Evolutionary conservation across 2,329 filamentous ascomycete species (phyloP).

Genomic region (Incumbomyces lentus): DNA sequence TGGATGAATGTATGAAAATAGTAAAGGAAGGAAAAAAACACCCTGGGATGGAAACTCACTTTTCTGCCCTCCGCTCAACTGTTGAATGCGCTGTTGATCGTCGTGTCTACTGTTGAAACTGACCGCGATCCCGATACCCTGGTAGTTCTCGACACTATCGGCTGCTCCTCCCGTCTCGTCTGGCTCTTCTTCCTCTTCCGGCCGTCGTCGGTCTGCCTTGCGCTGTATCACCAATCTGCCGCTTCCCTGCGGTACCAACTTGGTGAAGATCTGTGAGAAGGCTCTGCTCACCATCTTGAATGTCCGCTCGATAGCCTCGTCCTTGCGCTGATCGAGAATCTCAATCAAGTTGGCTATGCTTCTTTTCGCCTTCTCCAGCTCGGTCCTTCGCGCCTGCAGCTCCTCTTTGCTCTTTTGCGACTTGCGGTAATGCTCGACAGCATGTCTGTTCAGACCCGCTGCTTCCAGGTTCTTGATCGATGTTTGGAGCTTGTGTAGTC

Average conservation of each 20-base stretch:
- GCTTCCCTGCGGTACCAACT: slow-evolving; percentile 85
- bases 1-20: no score
- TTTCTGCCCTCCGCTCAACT: slow-evolving; percentile 94
- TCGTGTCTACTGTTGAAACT: slow-evolving; percentile 98
- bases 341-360: slow-evolving; percentile 89
- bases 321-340: slow-evolving; percentile 87
- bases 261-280: slow-evolving; percentile 86
- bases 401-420: slow-evolving; percentile 88
- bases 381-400: slow-evolving; percentile 70
- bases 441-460: slow-evolving; percentile 97
- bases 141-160: slow-evolving; percentile 78
- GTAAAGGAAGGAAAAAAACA: no score
- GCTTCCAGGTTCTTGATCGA: slow-evolving; percentile 73
- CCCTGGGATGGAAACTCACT: slow-evolving; percentile 52
- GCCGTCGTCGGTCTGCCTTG: slow-evolving; percentile 61
- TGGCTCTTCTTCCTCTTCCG: slow-evolving; percentile 54
- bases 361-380: slow-evolving; percentile 73
- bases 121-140: slow-evolving; percentile 89
- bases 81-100: slow-evolving; percentile 95
- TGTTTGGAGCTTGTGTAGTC: slow-evolving; percentile 83
- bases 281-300: slow-evolving; percentile 96
- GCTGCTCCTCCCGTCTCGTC: slow-evolving; percentile 48
- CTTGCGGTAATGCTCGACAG: slow-evolving; percentile 96
- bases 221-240: slow-evolving; percentile 88
- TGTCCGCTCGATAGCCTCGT: slow-evolving; percentile 94